Base-by-base conservation (phyloP, 768 basidiomycete genomes). In the Lentinula raphanica region DNA sequence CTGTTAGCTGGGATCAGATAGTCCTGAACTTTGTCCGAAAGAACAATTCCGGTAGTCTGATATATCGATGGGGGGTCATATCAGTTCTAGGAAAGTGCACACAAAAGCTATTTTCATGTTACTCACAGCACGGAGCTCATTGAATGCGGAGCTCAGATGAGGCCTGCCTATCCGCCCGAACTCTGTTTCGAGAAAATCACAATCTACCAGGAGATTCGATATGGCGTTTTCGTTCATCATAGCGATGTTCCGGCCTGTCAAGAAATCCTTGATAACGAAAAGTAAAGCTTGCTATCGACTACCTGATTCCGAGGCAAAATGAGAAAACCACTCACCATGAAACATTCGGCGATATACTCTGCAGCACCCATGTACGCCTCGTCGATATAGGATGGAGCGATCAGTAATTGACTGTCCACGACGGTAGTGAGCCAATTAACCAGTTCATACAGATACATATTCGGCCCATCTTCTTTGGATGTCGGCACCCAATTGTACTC, bases 391-490 rank as follows among this genome's bases (percentile, higher is more conserved):
- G 75, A 72, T 58, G 94, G 90, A 57, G 90, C 87, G 73, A 98
- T 85, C 59, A 80, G 82, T 63, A 88, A 85, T 59, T 56, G 54
- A 57, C 85, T 92, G 70, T 98, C 97, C 49, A 99, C 93, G 56
- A 97, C 91, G 1, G 95, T 97, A 38, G 89, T 95, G 54, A 98
- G 79, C 90, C 95, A 99, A 69, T 94, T 94, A 69, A 96, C 84
- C 65, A 98, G 83, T 70, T 98, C 96, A 68, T 93, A 89, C 2
- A 98, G 79, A 71, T 98, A 98, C 82, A 89, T 88, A 81, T 92
- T 95, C 44, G 95, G 93, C 35, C 84, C 84, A 58, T 81, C 78
- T 67, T 91, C 88, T 32, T 84, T 82, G 11, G 75, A 69, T 32
- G 77, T 74, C 8, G 93, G 90, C 35, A 87, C 89, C 94, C 94